Evolutionary conservation across 495 filamentous ascomycete species (phyloP).

Genomic region (Lasiosphaeris hirsuta): DNA sequence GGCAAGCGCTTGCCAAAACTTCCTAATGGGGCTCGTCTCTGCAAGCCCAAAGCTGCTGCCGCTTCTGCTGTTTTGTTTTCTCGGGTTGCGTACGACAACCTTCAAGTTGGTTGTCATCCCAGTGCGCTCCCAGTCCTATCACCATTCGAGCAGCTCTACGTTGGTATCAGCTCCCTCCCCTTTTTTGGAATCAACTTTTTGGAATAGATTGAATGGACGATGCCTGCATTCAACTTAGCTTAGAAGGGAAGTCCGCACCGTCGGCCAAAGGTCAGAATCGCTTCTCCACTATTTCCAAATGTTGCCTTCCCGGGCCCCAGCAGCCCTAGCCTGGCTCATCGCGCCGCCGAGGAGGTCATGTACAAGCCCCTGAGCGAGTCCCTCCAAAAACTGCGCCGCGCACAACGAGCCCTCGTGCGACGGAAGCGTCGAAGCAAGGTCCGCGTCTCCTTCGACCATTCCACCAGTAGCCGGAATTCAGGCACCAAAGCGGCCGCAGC

Average conservation of each 20-base stretch:
- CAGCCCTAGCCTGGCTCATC: slow-evolving; percentile 24
- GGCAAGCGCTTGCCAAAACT: neutral
- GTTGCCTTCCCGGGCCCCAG: slow-evolving; percentile 11
- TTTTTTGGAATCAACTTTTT: slow-evolving; percentile 28
- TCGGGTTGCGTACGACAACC: neutral
- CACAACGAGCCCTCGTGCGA: slow-evolving; percentile 22
- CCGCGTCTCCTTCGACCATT: slow-evolving; percentile 25
- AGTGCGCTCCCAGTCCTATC: neutral
- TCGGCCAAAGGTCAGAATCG: slow-evolving; percentile 36
- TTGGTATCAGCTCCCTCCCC: neutral
- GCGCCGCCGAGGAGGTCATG: slow-evolving; percentile 37
- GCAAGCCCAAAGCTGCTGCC: too few species aligned
- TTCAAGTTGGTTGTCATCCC: too few species aligned
- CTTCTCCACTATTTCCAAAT: slow-evolving; percentile 23
- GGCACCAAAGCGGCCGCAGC: neutral
- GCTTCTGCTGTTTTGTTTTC: neutral
- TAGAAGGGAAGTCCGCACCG: slow-evolving; percentile 47
- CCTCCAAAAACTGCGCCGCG: slow-evolving; percentile 26
- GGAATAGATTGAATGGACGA: slow-evolving; percentile 37
- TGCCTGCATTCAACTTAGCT: slow-evolving; percentile 47
- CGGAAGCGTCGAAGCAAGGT: slow-evolving; percentile 22
- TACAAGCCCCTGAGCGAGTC: slow-evolving; percentile 31
- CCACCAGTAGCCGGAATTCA: slow-evolving; percentile 13
- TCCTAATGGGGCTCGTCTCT: too few species aligned
- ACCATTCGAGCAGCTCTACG: slow-evolving; percentile 9